These are phyloP conservation scores for Trametes cubensis DNA, from an alignment of 768 basidiomycete genomes.

Conservation along the genomic window DNA sequence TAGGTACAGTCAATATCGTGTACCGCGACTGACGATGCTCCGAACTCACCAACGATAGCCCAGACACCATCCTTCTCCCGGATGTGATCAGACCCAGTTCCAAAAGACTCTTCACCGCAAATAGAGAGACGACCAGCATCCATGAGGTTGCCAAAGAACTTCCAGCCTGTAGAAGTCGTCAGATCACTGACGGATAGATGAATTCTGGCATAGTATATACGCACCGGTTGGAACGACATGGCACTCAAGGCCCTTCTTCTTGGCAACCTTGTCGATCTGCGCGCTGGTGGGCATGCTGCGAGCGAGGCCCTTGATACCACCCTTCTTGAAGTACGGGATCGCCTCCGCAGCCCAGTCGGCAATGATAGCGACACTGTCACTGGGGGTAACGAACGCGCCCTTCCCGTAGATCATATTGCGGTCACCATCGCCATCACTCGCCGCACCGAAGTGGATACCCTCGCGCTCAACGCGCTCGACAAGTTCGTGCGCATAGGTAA, in stretches of 20 bases:
- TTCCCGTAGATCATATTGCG: slow-evolving; percentile 99
- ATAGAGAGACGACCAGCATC: slow-evolving; percentile 97
- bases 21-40: neutral
- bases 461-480: slow-evolving; percentile 90
- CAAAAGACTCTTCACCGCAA: slow-evolving; percentile 99
- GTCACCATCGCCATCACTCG: slow-evolving; percentile 97
- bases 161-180: slow-evolving; percentile 73
- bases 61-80: slow-evolving; percentile 99
- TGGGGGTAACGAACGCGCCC: slow-evolving; percentile 96
- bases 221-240: slow-evolving; percentile 96
- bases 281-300: slow-evolving; percentile 97
- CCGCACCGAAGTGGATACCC: slow-evolving; percentile 90
- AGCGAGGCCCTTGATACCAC: slow-evolving; percentile 93
- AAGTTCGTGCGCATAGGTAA: slow-evolving; percentile 94
- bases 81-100: slow-evolving; percentile 99
- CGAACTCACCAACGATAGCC: slow-evolving; percentile 85
- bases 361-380: slow-evolving; percentile 97
- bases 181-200: neutral
- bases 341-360: slow-evolving; percentile 89
- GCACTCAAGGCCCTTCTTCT: slow-evolving; percentile 88
- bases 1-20: slow-evolving; percentile 34
- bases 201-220: slow-evolving; percentile 21
- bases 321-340: slow-evolving; percentile 90
- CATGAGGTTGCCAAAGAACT: slow-evolving; percentile 99
- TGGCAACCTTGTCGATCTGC: slow-evolving; percentile 94